Percentiles rank a stretch among this genome's conserved stretches.
These are phyloP conservation scores for Emmonsiellopsis sp. DNA, from an alignment of 2,329 filamentous ascomycete species.

Conservation along the genomic window DNA sequence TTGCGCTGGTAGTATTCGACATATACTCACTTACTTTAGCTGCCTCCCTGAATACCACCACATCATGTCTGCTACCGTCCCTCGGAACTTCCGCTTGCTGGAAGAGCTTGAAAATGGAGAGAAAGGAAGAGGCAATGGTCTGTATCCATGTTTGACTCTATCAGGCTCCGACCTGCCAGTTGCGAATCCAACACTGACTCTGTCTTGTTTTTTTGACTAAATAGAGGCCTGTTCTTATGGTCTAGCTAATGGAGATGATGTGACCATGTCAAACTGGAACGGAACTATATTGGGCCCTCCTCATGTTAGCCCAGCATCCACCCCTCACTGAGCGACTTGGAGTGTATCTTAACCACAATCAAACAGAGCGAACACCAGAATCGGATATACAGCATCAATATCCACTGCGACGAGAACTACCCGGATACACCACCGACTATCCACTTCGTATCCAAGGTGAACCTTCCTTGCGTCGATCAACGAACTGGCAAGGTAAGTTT, in stretches of 20 bases:
- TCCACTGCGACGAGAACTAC: conserved; percentile 85
- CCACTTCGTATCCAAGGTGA: conserved; percentile 88
- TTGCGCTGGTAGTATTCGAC: not conserved
- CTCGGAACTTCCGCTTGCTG: conserved; percentile 89
- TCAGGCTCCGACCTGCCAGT: conserved; percentile 4
- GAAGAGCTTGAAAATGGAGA: conserved; percentile 99
- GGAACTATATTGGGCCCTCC: conserved; percentile 94
- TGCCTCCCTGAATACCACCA: not conserved
- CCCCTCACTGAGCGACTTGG: not conserved
- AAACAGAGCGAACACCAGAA: conserved; percentile 88
- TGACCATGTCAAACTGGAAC: conserved; percentile 98
- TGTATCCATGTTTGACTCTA: conserved; percentile 7
- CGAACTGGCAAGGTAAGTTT: conserved; percentile 59
- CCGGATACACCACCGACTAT: conserved; percentile 83
- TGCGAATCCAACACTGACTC: conserved; percentile 14
- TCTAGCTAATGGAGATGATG: conserved; percentile 84
- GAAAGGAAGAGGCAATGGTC: conserved; percentile 84
- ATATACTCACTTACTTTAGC: not conserved
- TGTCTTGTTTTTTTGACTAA: conserved; percentile 8
- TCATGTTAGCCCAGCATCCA: conserved; percentile 56
- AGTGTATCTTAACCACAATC: conserved; percentile 3
- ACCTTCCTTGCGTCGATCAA: conserved; percentile 86
- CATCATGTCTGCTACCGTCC: conserved; percentile 64
- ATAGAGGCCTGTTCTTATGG: conserved; percentile 95
- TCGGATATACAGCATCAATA: conserved; percentile 95